Base-by-base conservation (phyloP, 169 alveolate genomes). In the Babesia ovis region DNA sequence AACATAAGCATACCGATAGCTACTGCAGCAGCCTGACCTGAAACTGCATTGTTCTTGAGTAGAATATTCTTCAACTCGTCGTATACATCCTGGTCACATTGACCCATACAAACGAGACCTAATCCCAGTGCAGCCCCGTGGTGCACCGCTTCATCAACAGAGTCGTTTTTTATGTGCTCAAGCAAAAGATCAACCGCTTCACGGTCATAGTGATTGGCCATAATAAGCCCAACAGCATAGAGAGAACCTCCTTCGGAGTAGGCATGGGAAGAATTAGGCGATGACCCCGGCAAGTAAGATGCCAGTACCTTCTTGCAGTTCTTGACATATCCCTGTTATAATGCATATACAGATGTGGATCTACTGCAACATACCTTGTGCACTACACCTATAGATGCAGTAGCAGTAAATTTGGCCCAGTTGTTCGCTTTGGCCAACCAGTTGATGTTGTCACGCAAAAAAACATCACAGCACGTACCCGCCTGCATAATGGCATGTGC, bases 1-100 rank as follows among this genome's bases (percentile, higher is more conserved):
- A 91, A 90, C 96, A 95, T 94, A 45, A 95, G 91, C 43, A 98
- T 85, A 1, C 99, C 99, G 56, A 93, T 92, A 20, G 96, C 98
- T 79, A 93, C 91, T 3, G 98, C 98, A 1, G 99, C 99, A 29
- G 99, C 99, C 90, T 98, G 99, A 0, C 99, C 99, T 29, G 97
- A 91, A 32, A 97, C 95, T 4, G 99, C 98, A 71, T 93, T 89
- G 81, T 97, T 98, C 35, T 92, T 90, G 81, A 86, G 94, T 43
- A 98, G 71, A 16, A 95, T 93, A 48, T 89, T 89, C 82, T 94
- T 94, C 50, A 96, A 71, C 25, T 90, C 96, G 76, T 95, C 98
- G 79, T 92, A 95, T 23, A 94, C 53, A 34, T 79, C 92, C 51
- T 62, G 22, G 75, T 94, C 95, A 61, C 84, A 69, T 37, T 93